These are phyloP conservation scores for Dalbergia cochinchinensis DNA, from an alignment of 306 rosid species.

Conservation along the genomic window DNA sequence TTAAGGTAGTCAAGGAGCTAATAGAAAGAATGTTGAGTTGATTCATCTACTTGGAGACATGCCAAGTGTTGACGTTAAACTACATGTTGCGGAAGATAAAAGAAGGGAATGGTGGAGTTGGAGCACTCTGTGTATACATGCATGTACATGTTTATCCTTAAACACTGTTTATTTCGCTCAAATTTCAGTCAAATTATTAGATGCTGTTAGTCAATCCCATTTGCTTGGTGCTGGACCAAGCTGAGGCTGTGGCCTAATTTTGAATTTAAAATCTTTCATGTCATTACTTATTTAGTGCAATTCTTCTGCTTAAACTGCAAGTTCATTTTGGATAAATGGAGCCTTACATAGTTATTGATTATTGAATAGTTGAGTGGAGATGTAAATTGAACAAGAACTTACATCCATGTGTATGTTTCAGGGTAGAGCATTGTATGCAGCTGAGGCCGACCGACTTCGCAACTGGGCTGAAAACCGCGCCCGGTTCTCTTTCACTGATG, in stretches of 20 bases:
- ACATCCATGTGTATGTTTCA: slow-evolving; percentile 49
- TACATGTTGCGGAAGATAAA: no score
- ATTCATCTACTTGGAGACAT: no score
- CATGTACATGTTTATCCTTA: neutral
- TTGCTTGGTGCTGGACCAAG: no score
- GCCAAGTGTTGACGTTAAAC: no score
- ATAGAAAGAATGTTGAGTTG: neutral
- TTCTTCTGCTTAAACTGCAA: neutral
- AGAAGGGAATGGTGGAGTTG: no score
- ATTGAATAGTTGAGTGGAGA: neutral
- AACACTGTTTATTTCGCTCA: neutral
- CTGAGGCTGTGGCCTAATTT: neutral
- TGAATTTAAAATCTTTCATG: neutral
- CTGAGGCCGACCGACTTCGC: slow-evolving; percentile 89
- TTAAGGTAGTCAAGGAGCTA: neutral
- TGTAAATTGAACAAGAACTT: slow-evolving; percentile 15
- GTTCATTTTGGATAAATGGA: neutral
- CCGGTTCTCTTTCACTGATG: slow-evolving; percentile 85
- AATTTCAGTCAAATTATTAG: no score
- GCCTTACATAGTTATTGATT: neutral
- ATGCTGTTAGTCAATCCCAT: no score
- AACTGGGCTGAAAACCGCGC: slow-evolving; percentile 97
- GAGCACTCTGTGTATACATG: neutral
- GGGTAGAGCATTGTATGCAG: slow-evolving; percentile 91
- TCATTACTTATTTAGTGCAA: neutral